Conservation (phyloP, 345 rosid species). For the Dipteronia dyeriana region DNA sequence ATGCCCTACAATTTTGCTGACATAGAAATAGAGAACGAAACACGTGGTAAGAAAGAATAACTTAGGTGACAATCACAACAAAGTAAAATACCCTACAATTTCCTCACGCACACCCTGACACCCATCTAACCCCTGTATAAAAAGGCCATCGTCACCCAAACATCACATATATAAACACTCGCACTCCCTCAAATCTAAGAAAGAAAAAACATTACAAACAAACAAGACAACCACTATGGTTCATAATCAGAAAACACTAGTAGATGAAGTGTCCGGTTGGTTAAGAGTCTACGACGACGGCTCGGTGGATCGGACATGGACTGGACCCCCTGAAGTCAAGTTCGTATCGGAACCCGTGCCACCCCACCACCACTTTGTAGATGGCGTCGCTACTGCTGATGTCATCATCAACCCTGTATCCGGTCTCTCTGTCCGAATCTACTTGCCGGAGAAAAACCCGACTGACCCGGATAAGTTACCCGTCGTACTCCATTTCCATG, state of each 20-base stretch:
- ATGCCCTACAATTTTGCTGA: no score
- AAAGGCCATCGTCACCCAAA: no score
- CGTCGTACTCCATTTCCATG: conserved; percentile 49
- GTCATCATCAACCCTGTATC: conserved; percentile 32
- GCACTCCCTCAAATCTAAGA: no score
- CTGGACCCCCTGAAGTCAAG: conserved; percentile 60
- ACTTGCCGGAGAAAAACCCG: conserved; percentile 35
- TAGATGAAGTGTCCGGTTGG: conserved; percentile 73
- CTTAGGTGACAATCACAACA: no score
- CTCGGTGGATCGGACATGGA: conserved; percentile 63
- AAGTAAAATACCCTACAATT: no score
- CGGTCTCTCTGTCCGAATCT: conserved; percentile 47
- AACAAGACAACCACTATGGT: neutral
- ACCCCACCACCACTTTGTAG: conserved; percentile 43
- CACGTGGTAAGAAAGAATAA: no score
- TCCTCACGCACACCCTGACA: no score
- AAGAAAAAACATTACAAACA: no score
- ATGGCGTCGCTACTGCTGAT: conserved; percentile 53
- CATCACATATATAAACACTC: no score
- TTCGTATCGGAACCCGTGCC: conserved; percentile 59
- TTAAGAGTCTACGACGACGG: conserved; percentile 56
- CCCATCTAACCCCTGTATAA: no score
- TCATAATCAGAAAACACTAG: conserved; percentile 23
- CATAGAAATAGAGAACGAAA: no score
- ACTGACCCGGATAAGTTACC: conserved; percentile 36